These are phyloP conservation scores for Dimargaris verticillata DNA, from an alignment of 192 early-diverging fungal species.

Conservation along the genomic window DNA sequence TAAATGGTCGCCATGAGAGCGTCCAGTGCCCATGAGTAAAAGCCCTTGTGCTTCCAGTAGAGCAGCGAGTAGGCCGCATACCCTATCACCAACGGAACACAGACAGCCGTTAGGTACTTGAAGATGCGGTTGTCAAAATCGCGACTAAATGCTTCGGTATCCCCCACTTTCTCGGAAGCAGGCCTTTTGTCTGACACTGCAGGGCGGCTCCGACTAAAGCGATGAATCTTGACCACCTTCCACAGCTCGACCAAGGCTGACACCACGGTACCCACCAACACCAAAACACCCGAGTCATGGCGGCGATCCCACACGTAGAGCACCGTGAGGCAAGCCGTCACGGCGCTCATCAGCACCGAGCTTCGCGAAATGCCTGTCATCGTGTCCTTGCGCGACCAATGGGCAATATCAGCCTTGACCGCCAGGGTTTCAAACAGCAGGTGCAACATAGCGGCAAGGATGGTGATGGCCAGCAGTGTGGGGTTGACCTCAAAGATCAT, in stretches of 20 bases:
- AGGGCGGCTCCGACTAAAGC: neutral
- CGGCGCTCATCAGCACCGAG: conserved; percentile 28
- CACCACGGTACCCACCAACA: conserved; percentile 24
- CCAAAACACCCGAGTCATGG: conserved; percentile 30
- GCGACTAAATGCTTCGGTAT: conserved; percentile 5
- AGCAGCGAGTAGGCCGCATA: conserved; percentile 33
- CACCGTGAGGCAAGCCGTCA: conserved; percentile 27
- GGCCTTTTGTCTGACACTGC: neutral
- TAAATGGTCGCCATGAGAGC: conserved; percentile 33
- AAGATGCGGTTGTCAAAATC: conserved; percentile 29
- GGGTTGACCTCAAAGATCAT: conserved; percentile 40
- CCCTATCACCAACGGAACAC: conserved; percentile 24
- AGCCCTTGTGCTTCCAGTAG: conserved; percentile 27
- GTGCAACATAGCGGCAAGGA: conserved; percentile 29
- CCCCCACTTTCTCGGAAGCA: neutral
- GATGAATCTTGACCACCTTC: conserved; percentile 28
- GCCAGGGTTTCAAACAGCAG: conserved; percentile 37
- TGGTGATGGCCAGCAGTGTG: conserved; percentile 31
- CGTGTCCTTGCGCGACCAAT: conserved; percentile 26
- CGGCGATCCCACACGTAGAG: conserved; percentile 32
- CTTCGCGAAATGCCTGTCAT: conserved; percentile 29
- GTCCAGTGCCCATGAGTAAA: conserved; percentile 31
- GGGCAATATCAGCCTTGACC: conserved; percentile 35
- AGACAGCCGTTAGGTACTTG: conserved; percentile 28
- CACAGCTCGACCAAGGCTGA: conserved; percentile 31